Evolutionary conservation across 2,329 filamentous ascomycete species (phyloP), one percentile per base, ranked within the genome.

Genomic region (Calycina marina): DNA sequence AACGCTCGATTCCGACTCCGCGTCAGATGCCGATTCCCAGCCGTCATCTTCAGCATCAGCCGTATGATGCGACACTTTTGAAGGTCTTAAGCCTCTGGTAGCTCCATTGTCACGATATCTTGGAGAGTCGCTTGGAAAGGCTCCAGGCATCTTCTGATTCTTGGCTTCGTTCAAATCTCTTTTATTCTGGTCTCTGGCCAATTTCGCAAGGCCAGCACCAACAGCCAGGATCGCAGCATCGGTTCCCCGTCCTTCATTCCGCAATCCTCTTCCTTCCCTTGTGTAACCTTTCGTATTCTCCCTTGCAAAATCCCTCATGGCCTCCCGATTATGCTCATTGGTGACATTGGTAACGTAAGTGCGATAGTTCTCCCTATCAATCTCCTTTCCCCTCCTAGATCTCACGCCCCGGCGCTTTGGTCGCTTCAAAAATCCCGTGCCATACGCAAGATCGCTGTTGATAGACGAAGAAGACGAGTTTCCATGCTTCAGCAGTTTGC

Each of bases 361-460:
- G 14, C 30, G 32, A 20, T 42, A 32, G 30, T 35, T 39, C 25
- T 44, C 46, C 27, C 46, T 39, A 29, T 48, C 42, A 17, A 43
- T 47, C 26, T 49, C 44, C 36, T 43, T 49, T 5, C 45, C 47
- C 14, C 39, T 43, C 33, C 43, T 43, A 9, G 39, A 42, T 28
- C 48, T 45, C 11, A 47, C 42, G 6, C 41, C 17, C 20, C 41
- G 45, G 14, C 36, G 38, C 32, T 46, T 52, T 11, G 43, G 41
- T 13, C 41, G 34, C 37, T 44, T 50, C 10, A 52, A 37, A 32
- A 66, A 76, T 11, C 72, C 74, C 34, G 58, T 63, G 6, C 76
- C 75, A 48, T 79, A 81, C 6, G 75, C 75, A 38, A 81, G 56
- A 48, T 82, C 77, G 13, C 67, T 70, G 51, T 78, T 72, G 34